Percentiles rank a stretch among this genome's conserved stretches.
These are phyloP conservation scores for Penstemon davidsonii DNA, from an alignment of 257 asterid genomes.

Conservation along the genomic window DNA sequence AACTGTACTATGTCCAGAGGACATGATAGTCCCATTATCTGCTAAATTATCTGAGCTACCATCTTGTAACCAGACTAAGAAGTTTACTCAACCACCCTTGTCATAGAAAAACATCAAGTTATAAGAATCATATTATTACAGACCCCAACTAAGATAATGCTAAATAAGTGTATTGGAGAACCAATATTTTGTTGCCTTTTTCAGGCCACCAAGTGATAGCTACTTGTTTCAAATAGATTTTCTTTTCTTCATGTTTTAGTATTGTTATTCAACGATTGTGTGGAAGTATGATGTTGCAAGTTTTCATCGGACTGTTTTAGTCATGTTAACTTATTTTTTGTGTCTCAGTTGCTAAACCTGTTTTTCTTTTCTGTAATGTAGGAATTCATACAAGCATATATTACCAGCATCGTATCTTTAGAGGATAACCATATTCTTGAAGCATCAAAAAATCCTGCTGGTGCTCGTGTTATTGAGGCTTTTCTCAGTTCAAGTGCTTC, in stretches of 20 bases:
- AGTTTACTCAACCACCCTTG: conserved; percentile 10
- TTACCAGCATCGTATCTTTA: conserved; percentile 69
- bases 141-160: not conserved
- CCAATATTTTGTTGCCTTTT: not conserved
- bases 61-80: conserved; percentile 7
- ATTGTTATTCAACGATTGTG: not conserved
- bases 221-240: conserved; percentile 12
- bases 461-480: conserved; percentile 90
- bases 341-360: conserved; percentile 18
- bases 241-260: not conserved
- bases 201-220: conserved; percentile 5
- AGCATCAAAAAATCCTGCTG: conserved; percentile 74
- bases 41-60: not conserved
- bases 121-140: not conserved
- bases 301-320: conserved; percentile 4
- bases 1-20: not conserved
- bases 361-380: conserved; percentile 30
- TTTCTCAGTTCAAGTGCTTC: conserved; percentile 74
- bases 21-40: conserved; percentile 11
- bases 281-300: not conserved
- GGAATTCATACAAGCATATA: conserved; percentile 67
- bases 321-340: conserved; percentile 6
- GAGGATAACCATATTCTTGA: conserved; percentile 64
- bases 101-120: not conserved
- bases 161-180: conserved; percentile 7